phyloP scores from a whole-genome alignment of 129 eudicot genomes.

The Centella asiatica region DNA sequence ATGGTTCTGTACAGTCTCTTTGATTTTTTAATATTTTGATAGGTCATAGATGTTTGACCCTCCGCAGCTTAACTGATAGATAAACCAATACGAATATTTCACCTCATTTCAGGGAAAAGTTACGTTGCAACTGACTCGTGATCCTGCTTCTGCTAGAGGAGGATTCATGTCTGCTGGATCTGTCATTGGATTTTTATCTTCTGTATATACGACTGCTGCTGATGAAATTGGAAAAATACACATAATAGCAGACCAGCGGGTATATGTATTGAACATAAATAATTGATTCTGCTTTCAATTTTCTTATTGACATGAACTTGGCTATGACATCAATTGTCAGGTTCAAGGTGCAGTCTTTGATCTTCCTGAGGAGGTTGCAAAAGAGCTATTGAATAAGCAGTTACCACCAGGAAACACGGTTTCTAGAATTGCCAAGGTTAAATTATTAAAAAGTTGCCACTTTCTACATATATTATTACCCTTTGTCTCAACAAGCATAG shows the following conservation, averaged over 20 bases:
- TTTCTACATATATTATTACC: not conserved
- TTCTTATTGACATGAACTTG: not conserved
- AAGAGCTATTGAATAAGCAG: constrained; percentile 62
- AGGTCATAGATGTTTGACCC: not conserved
- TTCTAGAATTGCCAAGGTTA: constrained; percentile 68
- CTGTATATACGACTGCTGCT: constrained; percentile 84
- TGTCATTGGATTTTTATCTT: constrained; percentile 80
- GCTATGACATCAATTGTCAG: constrained; percentile 24
- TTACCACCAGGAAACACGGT: constrained; percentile 82
- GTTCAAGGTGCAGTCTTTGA: constrained; percentile 94
- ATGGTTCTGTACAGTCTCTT: not conserved
- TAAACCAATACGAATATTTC: not conserved
- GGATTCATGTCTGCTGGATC: constrained; percentile 87
- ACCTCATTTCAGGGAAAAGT: constrained; percentile 62
- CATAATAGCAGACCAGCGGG: constrained; percentile 77
- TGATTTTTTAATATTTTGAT: not conserved
- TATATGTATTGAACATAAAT: constrained; percentile 10
- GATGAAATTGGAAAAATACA: constrained; percentile 91
- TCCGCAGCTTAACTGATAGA: not conserved
- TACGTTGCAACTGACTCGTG: constrained; percentile 83
- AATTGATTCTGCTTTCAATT: not conserved
- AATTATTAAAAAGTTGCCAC: not conserved
- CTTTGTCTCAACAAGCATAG: not conserved
- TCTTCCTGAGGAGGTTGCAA: constrained; percentile 94
- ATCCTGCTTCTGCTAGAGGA: constrained; percentile 49